Evolutionary conservation across 257 asterid species (phyloP).

Genomic region (Echium plantagineum): DNA sequence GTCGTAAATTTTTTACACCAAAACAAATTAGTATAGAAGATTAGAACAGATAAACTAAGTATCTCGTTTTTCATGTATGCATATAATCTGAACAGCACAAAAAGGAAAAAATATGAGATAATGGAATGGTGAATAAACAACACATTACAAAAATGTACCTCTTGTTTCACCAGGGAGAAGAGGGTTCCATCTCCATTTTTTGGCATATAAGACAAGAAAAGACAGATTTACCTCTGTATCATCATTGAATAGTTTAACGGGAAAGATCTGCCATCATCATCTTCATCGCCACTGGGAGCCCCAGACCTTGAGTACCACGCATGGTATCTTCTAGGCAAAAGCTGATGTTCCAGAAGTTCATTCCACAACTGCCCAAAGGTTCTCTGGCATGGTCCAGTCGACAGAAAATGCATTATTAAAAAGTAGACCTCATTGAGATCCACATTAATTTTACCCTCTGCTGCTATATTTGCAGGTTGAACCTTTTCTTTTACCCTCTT

Average conservation of each 20-base stretch:
- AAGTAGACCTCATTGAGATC: constrained; percentile 90
- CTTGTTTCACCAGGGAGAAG: neutral
- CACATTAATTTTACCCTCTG: constrained; percentile 54
- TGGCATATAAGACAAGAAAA: neutral
- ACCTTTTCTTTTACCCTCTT: constrained; percentile 55
- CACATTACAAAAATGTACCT: neutral
- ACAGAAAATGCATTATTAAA: constrained; percentile 92
- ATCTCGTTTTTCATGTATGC: neutral
- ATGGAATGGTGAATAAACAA: neutral
- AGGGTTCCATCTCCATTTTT: neutral
- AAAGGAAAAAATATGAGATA: neutral
- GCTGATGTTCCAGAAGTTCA: constrained; percentile 97
- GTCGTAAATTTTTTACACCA: neutral
- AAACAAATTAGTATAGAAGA: neutral
- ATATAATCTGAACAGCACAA: neutral
- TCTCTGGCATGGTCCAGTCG: constrained; percentile 93
- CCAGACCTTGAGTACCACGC: constrained; percentile 93
- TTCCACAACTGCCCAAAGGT: constrained; percentile 91
- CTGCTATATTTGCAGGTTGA: constrained; percentile 36
- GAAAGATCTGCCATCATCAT: constrained; percentile 83
- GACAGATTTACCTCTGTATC: constrained; percentile 55
- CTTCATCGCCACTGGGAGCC: constrained; percentile 59
- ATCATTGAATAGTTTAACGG: constrained; percentile 70
- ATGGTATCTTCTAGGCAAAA: constrained; percentile 92
- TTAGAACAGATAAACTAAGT: neutral